Evolutionary conservation across 345 rosid species (phyloP).

Genomic region (Brassica rapa): DNA sequence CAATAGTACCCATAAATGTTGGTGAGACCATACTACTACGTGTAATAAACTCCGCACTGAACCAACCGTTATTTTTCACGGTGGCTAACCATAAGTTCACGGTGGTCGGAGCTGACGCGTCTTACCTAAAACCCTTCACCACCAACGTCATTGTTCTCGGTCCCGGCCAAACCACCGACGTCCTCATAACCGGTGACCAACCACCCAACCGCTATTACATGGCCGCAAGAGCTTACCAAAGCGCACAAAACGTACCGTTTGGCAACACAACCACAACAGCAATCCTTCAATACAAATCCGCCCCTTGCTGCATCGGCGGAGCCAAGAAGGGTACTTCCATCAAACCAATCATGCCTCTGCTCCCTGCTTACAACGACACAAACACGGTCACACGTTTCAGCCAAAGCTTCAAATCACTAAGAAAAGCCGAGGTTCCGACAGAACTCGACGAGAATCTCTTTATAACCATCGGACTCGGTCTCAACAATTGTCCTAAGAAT

Average conservation of each 20-base stretch:
- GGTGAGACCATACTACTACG: slow-evolving; percentile 89
- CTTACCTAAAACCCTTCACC: slow-evolving; percentile 78
- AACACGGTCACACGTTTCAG: slow-evolving; percentile 65
- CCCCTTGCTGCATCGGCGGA: slow-evolving; percentile 65
- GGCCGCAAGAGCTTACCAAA: slow-evolving; percentile 84
- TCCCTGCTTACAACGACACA: slow-evolving; percentile 86
- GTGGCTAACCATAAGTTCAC: slow-evolving; percentile 81
- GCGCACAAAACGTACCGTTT: slow-evolving; percentile 74
- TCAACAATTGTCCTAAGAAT: slow-evolving; percentile 68
- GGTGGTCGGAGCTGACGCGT: slow-evolving; percentile 92
- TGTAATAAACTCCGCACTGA: slow-evolving; percentile 81
- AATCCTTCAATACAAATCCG: slow-evolving; percentile 80
- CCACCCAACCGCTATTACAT: slow-evolving; percentile 76
- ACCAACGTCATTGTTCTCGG: slow-evolving; percentile 79
- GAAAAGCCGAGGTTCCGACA: slow-evolving; percentile 61
- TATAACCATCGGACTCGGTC: slow-evolving; percentile 75
- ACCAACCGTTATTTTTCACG: slow-evolving; percentile 80
- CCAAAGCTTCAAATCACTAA: slow-evolving; percentile 53
- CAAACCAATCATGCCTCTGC: slow-evolving; percentile 61
- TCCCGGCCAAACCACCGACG: slow-evolving; percentile 97
- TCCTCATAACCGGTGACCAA: slow-evolving; percentile 72
- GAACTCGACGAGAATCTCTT: slow-evolving; percentile 72
- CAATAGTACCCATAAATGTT: slow-evolving; percentile 63
- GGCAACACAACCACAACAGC: slow-evolving; percentile 93
- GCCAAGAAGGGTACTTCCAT: slow-evolving; percentile 29